These are phyloP conservation scores for Citrus inodora DNA, from an alignment of 345 rosid genomes.

Conservation along the genomic window DNA sequence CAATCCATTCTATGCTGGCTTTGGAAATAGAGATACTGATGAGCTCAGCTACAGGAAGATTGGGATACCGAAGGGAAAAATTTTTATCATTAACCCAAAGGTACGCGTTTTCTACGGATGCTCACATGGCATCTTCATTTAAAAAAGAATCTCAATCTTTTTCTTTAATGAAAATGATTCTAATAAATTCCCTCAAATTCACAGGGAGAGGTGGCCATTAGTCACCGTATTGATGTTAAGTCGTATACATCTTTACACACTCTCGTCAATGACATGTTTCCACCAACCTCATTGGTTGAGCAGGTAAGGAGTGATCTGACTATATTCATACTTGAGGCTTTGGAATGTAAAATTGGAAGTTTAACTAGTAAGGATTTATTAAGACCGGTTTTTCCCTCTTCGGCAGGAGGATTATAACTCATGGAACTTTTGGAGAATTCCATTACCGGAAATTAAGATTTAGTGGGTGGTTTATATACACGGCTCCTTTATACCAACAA, in stretches of 20 bases:
- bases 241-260: conserved; percentile 89
- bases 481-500: background rate
- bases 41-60: conserved; percentile 87
- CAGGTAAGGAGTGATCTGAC: conserved; percentile 43
- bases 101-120: conserved; percentile 23
- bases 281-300: conserved; percentile 73
- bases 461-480: conserved; percentile 7
- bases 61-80: conserved; percentile 91
- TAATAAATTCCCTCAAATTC: background rate
- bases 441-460: conserved; percentile 51
- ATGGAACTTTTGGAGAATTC: conserved; percentile 85
- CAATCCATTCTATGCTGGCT: conserved; percentile 95
- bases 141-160: background rate
- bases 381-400: background rate
- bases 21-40: conserved; percentile 90
- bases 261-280: conserved; percentile 89
- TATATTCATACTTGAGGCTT: background rate
- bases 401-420: conserved; percentile 82
- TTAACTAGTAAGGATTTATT: background rate
- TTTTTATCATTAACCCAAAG: conserved; percentile 91
- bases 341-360: background rate
- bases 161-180: background rate
- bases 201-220: conserved; percentile 92
- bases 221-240: conserved; percentile 64
- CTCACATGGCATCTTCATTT: background rate